A percentile compares a stretch with the other conserved stretches of the same genome.
Conservation (phyloP, 768 basidiomycete species). For the Podaxis sp. region DNA sequence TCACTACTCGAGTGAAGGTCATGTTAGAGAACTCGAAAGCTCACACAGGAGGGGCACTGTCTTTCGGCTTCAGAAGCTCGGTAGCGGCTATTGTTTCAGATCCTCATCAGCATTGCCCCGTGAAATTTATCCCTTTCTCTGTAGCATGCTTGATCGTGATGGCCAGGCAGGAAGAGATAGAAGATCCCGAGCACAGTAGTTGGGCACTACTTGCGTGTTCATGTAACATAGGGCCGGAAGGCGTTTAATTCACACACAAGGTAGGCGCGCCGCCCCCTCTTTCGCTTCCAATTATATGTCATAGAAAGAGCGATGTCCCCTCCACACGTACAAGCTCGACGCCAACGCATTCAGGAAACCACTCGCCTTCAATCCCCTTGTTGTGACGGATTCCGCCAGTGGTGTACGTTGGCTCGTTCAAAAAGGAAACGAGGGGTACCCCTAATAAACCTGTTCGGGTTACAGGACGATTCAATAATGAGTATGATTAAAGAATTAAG, state of each 20-base stretch:
- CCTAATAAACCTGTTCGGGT: slow-evolving; percentile 5
- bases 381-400: slow-evolving; percentile 61
- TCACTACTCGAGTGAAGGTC: slow-evolving; percentile 37
- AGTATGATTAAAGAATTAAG: slow-evolving; percentile 92
- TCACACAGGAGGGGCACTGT: not conserved
- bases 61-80: not conserved
- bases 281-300: not conserved
- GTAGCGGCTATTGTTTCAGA: slow-evolving; percentile 41
- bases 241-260: slow-evolving; percentile 67
- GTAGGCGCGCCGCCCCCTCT: slow-evolving; percentile 46
- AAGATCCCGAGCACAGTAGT: slow-evolving; percentile 65
- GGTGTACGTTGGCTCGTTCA: slow-evolving; percentile 35
- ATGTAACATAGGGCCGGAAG: slow-evolving; percentile 67
- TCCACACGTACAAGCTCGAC: slow-evolving; percentile 34
- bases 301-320: not conserved
- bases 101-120: slow-evolving; percentile 87
- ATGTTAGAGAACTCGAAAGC: slow-evolving; percentile 37
- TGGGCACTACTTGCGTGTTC: slow-evolving; percentile 83
- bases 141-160: slow-evolving; percentile 96
- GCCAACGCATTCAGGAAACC: slow-evolving; percentile 75
- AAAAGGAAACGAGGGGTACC: not conserved
- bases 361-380: slow-evolving; percentile 90
- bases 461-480: slow-evolving; percentile 65
- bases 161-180: slow-evolving; percentile 77
- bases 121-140: slow-evolving; percentile 84